Conservation (phyloP, 192 early-diverging fungal species). For the Spizellomyces sp. region DNA sequence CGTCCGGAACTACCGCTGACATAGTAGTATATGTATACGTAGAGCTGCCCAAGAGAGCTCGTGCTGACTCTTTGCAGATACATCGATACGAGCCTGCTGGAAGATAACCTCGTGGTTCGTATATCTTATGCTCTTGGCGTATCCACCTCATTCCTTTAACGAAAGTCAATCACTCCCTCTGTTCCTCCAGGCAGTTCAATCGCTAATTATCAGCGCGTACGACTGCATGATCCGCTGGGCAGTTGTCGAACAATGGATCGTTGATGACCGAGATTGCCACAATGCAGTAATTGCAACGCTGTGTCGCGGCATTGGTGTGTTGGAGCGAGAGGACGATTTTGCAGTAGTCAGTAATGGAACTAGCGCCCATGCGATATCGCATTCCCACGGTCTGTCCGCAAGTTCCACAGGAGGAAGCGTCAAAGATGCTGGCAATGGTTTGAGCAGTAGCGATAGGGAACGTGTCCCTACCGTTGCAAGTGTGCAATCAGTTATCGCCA, state of each 20-base stretch:
- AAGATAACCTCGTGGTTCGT: constrained; percentile 60
- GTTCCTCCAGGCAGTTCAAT: constrained; percentile 46
- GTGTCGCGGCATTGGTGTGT: constrained; percentile 67
- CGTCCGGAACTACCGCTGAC: neutral
- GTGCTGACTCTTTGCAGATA: constrained; percentile 72
- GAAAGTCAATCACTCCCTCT: neutral
- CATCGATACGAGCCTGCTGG: constrained; percentile 63
- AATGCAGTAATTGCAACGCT: constrained; percentile 69
- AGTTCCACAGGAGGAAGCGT: constrained; percentile 21
- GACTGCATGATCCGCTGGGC: constrained; percentile 79
- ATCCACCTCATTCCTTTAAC: neutral
- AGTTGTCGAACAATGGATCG: constrained; percentile 75
- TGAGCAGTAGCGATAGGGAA: neutral
- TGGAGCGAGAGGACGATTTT: constrained; percentile 62
- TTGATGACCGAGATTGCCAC: constrained; percentile 69
- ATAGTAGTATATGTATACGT: neutral
- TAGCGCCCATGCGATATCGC: neutral
- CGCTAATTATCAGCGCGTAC: constrained; percentile 69
- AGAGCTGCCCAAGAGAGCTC: constrained; percentile 70
- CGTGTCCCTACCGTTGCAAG: neutral
- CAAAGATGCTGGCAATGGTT: constrained; percentile 11
- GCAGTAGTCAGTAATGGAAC: constrained; percentile 17
- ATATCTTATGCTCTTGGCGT: neutral
- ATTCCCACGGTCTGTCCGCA: constrained; percentile 3
- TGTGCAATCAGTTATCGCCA: neutral